These are phyloP conservation scores for Xylaria arbuscula DNA, from an alignment of 2,329 filamentous ascomycete species.

Conservation along the genomic window DNA sequence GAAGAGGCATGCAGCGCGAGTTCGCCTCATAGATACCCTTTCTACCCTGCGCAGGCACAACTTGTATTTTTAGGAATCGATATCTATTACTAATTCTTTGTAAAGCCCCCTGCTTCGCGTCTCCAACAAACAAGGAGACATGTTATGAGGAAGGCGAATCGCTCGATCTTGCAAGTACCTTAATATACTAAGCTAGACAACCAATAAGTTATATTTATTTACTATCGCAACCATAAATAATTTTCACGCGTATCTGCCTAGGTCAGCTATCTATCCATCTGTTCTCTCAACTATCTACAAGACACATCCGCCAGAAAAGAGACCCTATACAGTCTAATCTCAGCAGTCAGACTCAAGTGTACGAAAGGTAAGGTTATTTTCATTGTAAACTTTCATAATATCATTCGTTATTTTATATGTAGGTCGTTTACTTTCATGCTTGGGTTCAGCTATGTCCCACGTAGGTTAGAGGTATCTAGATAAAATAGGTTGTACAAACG, in stretches of 20 bases:
- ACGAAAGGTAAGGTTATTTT: background rate
- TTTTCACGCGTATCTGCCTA: too few relatives aligned
- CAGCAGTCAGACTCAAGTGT: background rate
- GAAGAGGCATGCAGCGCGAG: background rate
- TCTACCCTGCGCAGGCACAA: background rate
- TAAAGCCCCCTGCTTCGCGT: background rate
- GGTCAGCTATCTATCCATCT: too few relatives aligned
- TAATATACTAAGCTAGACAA: too few relatives aligned
- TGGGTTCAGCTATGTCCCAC: slow-evolving; percentile 7
- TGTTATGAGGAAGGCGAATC: background rate
- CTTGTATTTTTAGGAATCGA: background rate
- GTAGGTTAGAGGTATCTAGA: slow-evolving; percentile 27
- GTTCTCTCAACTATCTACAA: too few relatives aligned
- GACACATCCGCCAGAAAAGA: background rate
- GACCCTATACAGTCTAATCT: background rate
- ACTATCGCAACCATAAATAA: background rate
- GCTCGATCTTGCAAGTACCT: background rate
- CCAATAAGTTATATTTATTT: background rate
- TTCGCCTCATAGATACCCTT: slow-evolving; percentile 5
- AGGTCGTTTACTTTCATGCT: slow-evolving; percentile 8
- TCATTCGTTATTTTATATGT: slow-evolving; percentile 15
- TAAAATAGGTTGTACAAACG: slow-evolving; percentile 27
- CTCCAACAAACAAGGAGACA: background rate
- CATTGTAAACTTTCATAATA: background rate
- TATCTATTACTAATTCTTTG: background rate